phyloP scores from a whole-genome alignment of 768 basidiomycete species.

The Boletus reticuloceps region DNA sequence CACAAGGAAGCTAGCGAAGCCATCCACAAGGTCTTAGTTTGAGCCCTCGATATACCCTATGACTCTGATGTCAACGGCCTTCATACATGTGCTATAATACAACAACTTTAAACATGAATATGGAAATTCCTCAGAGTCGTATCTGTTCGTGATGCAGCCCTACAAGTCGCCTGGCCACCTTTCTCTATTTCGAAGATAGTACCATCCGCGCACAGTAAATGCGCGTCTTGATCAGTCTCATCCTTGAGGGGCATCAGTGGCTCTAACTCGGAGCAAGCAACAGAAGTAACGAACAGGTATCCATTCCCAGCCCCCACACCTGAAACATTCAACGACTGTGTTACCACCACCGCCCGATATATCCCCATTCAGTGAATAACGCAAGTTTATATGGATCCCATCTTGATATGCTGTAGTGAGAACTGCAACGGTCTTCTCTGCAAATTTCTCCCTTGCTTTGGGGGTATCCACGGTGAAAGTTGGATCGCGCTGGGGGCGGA shows the following conservation, averaged over 20 bases:
- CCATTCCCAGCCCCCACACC: slow-evolving; percentile 87
- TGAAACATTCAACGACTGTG: slow-evolving; percentile 70
- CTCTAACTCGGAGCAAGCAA: not conserved
- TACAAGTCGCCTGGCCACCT: slow-evolving; percentile 58
- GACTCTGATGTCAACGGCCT: not conserved
- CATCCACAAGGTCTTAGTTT: slow-evolving; percentile 48
- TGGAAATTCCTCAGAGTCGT: slow-evolving; percentile 36
- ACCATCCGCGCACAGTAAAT: slow-evolving; percentile 80
- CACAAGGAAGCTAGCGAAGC: slow-evolving; percentile 56
- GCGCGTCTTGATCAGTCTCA: slow-evolving; percentile 55
- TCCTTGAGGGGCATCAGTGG: slow-evolving; percentile 42
- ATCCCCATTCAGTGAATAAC: slow-evolving; percentile 48
- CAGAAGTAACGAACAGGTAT: slow-evolving; percentile 54
- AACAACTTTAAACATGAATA: slow-evolving; percentile 42
- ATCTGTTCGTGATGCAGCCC: slow-evolving; percentile 35
- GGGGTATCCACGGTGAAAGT: slow-evolving; percentile 39
- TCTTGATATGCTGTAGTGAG: slow-evolving; percentile 72
- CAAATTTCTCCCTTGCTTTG: slow-evolving; percentile 48
- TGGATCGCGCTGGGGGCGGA: slow-evolving; percentile 71
- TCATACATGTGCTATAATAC: not conserved
- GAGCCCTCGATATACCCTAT: slow-evolving; percentile 10
- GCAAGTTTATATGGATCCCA: slow-evolving; percentile 65
- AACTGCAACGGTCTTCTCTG: slow-evolving; percentile 49
- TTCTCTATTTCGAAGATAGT: slow-evolving; percentile 58
- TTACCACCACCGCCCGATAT: slow-evolving; percentile 44